Evolutionary conservation across 352 stramenopile genomes (phyloP).

Genomic region (Pythium folliculosum): DNA sequence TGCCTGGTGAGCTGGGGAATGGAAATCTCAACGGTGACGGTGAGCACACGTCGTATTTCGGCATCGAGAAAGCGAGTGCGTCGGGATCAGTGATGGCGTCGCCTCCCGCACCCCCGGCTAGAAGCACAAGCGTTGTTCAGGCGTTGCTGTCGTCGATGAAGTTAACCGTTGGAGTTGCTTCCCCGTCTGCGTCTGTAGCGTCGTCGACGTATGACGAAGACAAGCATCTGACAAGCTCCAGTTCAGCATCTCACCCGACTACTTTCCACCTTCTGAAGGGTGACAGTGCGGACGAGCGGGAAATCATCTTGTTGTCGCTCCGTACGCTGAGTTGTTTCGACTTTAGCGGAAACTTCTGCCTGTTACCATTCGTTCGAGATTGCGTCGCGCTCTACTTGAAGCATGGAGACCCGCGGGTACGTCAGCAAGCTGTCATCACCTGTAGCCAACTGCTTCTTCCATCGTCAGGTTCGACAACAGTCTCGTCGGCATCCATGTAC

Average conservation of each 20-base stretch:
- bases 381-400: constrained; percentile 93
- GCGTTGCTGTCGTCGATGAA: constrained; percentile 78
- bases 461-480: constrained; percentile 23
- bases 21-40: constrained; percentile 10
- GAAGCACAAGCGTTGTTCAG: constrained; percentile 58
- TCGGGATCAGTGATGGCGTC: constrained; percentile 12
- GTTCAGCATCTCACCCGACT: background rate
- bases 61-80: constrained; percentile 25
- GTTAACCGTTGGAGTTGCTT: constrained; percentile 35
- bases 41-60: constrained; percentile 22
- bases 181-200: constrained; percentile 19
- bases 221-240: constrained; percentile 12
- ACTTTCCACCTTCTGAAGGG: constrained; percentile 56
- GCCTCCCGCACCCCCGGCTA: constrained; percentile 31
- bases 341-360: constrained; percentile 90
- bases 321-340: constrained; percentile 94
- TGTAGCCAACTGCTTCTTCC: constrained; percentile 79
- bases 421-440: constrained; percentile 88
- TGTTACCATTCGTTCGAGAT: constrained; percentile 95
- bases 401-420: constrained; percentile 88
- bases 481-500: constrained; percentile 14
- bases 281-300: constrained; percentile 75
- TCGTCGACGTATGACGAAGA: constrained; percentile 34
- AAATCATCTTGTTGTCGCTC: constrained; percentile 89
- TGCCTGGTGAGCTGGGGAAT: constrained; percentile 23